These are phyloP conservation scores for Pleurotus ostreatus DNA, from an alignment of 768 basidiomycete species.

Conservation along the genomic window DNA sequence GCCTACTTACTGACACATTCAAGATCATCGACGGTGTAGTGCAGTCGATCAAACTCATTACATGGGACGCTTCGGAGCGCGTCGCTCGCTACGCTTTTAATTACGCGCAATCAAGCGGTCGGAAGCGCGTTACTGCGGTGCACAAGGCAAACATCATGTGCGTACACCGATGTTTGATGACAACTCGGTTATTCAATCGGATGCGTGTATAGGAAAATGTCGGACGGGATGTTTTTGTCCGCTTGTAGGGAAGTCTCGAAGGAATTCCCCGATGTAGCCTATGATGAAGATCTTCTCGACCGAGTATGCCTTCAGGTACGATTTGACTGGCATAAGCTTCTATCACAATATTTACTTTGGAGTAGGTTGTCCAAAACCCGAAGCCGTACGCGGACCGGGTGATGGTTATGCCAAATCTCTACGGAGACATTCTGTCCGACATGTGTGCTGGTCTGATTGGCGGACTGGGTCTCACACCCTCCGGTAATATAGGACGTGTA, in stretches of 20 bases:
- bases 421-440: slow-evolving; percentile 93
- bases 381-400: slow-evolving; percentile 91
- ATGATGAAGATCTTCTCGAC: slow-evolving; percentile 97
- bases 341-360: not conserved
- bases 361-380: slow-evolving; percentile 88
- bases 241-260: slow-evolving; percentile 96
- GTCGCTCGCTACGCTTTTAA: slow-evolving; percentile 98
- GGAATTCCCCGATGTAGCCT: slow-evolving; percentile 88
- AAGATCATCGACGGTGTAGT: slow-evolving; percentile 98
- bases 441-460: slow-evolving; percentile 99
- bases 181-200: not conserved
- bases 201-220: slow-evolving; percentile 84
- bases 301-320: slow-evolving; percentile 88
- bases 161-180: slow-evolving; percentile 20
- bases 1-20: slow-evolving; percentile 10
- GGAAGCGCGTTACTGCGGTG: slow-evolving; percentile 94
- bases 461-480: slow-evolving; percentile 94
- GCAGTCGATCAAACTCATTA: slow-evolving; percentile 99
- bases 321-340: not conserved
- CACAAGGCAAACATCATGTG: slow-evolving; percentile 99
- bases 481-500: slow-evolving; percentile 95
- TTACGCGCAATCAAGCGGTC: slow-evolving; percentile 85
- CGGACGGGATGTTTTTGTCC: slow-evolving; percentile 98
- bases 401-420: slow-evolving; percentile 99
- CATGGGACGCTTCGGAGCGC: slow-evolving; percentile 97